Evolutionary conservation across 345 rosid genomes (phyloP).

Genomic region (Citrus mangshanensis): DNA sequence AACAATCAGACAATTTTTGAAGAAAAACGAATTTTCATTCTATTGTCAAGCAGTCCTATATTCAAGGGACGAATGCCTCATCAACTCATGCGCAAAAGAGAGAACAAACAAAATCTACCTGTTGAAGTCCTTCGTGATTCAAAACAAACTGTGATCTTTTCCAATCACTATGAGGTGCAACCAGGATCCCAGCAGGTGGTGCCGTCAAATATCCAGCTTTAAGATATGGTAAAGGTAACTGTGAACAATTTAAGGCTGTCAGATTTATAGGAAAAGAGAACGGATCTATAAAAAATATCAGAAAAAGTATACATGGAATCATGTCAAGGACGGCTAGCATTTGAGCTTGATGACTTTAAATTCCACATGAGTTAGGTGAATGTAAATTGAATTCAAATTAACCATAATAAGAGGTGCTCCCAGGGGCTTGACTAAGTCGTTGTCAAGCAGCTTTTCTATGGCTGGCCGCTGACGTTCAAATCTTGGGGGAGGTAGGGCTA

Average conservation of each 20-base stretch:
- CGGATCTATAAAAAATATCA: neutral
- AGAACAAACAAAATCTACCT: slow-evolving; percentile 40
- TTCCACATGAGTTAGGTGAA: neutral
- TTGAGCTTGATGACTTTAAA: neutral
- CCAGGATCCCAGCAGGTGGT: slow-evolving; percentile 65
- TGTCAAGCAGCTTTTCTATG: too few species aligned
- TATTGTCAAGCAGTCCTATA: neutral
- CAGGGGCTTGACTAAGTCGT: too few species aligned
- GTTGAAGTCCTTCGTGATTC: slow-evolving; percentile 84
- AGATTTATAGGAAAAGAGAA: neutral
- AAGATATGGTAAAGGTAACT: slow-evolving; percentile 87
- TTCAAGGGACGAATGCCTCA: neutral
- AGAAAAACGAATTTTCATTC: neutral
- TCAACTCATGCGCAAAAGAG: neutral
- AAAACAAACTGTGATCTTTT: slow-evolving; percentile 68
- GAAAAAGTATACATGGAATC: neutral
- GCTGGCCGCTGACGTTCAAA: too few species aligned
- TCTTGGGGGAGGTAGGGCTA: too few species aligned
- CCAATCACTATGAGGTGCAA: slow-evolving; percentile 97
- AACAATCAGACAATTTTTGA: neutral
- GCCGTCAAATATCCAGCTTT: slow-evolving; percentile 82
- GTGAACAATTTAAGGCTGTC: slow-evolving; percentile 26
- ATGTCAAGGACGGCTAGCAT: neutral
- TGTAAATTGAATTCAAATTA: neutral
- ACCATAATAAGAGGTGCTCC: neutral